Conservation (phyloP, 1,284 basidiomycete species). For the Cryptococcus amylolentus region DNA sequence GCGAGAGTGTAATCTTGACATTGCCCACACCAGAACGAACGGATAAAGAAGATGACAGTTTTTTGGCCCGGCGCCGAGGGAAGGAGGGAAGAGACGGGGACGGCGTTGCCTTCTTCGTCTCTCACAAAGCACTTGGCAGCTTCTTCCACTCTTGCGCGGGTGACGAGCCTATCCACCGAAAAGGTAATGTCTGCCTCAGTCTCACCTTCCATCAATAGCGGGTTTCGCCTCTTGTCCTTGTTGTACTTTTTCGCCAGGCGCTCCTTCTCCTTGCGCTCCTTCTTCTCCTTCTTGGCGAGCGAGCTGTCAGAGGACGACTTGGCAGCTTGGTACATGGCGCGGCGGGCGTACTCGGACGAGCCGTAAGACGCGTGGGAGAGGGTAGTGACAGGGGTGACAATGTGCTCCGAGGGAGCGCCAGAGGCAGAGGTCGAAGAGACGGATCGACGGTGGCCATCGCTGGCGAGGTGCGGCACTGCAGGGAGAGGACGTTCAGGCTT, state of each 20-base stretch:
- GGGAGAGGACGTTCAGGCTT: no score
- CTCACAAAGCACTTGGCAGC: conserved; percentile 37
- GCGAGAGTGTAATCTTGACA: conserved; percentile 48
- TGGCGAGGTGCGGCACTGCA: no score
- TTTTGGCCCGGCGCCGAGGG: conserved; percentile 11
- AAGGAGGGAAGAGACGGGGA: conserved; percentile 41
- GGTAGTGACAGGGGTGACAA: background rate
- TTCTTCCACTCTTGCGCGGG: conserved; percentile 31
- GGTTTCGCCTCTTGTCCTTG: background rate
- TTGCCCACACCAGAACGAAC: conserved; percentile 49
- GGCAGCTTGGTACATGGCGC: background rate
- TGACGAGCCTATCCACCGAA: conserved; percentile 28
- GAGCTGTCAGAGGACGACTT: background rate
- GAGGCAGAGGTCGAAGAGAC: background rate
- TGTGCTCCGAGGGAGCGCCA: background rate
- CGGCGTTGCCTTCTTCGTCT: conserved; percentile 37
- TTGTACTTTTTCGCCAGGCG: background rate
- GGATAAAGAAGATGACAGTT: conserved; percentile 46
- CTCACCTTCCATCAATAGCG: background rate
- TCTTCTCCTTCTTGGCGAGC: background rate
- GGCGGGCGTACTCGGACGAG: background rate
- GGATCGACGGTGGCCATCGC: no score
- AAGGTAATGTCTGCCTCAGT: conserved; percentile 11
- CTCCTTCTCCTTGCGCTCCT: background rate
- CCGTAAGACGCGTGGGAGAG: background rate